Percentiles rank a stretch among this genome's conserved stretches.
Conservation (phyloP, 176 grass and related monocot genomes). For the Oryza longistaminata region DNA sequence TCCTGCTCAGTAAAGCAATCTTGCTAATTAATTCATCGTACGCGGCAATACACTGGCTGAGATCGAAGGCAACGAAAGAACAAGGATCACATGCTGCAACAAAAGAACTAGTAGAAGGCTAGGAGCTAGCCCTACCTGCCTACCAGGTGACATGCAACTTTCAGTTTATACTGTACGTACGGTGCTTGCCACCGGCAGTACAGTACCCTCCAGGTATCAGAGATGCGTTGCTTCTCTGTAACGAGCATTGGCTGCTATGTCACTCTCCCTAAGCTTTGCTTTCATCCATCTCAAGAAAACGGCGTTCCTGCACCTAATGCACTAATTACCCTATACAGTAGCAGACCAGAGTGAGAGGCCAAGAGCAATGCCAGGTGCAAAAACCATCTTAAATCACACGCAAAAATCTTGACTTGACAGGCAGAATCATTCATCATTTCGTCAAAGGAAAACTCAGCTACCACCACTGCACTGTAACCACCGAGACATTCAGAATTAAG, state of each 20-base stretch:
- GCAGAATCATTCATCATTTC: neutral
- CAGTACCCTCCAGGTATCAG: neutral
- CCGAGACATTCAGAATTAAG: neutral
- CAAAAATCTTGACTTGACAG: constrained; percentile 15
- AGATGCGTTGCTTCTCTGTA: neutral
- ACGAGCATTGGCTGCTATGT: neutral
- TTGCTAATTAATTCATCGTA: constrained; percentile 12
- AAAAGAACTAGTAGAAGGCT: neutral
- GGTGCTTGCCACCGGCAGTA: neutral
- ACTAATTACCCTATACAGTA: constrained; percentile 18
- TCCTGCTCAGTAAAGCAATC: constrained; percentile 7
- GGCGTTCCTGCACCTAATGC: neutral
- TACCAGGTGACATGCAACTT: neutral
- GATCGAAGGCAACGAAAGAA: neutral
- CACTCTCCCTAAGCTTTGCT: constrained; percentile 38
- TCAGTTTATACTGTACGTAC: neutral
- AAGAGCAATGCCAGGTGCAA: constrained; percentile 8
- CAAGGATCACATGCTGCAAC: neutral
- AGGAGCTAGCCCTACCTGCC: neutral
- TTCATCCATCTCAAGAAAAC: constrained; percentile 33
- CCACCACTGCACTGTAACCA: neutral
- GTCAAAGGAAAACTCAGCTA: neutral
- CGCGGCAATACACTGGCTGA: neutral
- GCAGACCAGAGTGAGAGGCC: neutral
- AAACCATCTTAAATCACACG: constrained; percentile 19